A percentile compares a stretch with the other conserved stretches of the same genome.
phyloP scores from a whole-genome alignment of 257 asterid species.

The Solanum chilense region DNA sequence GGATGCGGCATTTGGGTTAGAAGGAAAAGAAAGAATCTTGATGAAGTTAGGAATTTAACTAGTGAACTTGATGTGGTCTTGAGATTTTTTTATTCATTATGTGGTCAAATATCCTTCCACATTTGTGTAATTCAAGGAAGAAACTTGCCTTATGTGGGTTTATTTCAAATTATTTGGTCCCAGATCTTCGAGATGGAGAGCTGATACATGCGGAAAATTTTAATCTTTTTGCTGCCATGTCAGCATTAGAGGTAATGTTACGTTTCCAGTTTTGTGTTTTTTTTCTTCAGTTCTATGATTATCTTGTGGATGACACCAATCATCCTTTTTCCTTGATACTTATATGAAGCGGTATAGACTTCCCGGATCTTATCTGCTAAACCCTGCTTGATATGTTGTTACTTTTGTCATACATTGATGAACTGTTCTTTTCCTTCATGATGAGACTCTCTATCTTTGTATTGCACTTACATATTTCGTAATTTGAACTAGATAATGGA shows the following conservation, averaged over 20 bases:
- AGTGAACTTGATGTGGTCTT: neutral
- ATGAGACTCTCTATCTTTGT: neutral
- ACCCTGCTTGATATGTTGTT: neutral
- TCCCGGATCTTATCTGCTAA: neutral
- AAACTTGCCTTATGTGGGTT: neutral
- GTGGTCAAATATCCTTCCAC: neutral
- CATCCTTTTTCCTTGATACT: neutral
- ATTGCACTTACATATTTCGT: neutral
- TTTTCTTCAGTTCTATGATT: neutral
- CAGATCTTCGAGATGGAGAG: slow-evolving; percentile 88
- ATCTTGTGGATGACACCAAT: neutral
- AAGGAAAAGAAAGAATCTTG: neutral
- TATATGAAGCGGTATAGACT: neutral
- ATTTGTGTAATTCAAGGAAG: neutral
- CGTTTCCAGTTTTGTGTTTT: neutral
- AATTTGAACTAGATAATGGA: slow-evolving; percentile 76
- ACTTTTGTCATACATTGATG: neutral
- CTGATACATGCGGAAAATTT: slow-evolving; percentile 80
- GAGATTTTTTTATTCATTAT: neutral
- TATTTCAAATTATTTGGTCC: slow-evolving; percentile 2
- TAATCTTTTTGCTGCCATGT: slow-evolving; percentile 97
- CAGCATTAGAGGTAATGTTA: slow-evolving; percentile 88
- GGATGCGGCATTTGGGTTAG: neutral
- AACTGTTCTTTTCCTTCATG: neutral
- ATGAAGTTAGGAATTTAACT: neutral